Evolutionary conservation across 306 rosid species (phyloP), one percentile per base, ranked within the genome.

Genomic region (Hippophae rhamnoides): DNA sequence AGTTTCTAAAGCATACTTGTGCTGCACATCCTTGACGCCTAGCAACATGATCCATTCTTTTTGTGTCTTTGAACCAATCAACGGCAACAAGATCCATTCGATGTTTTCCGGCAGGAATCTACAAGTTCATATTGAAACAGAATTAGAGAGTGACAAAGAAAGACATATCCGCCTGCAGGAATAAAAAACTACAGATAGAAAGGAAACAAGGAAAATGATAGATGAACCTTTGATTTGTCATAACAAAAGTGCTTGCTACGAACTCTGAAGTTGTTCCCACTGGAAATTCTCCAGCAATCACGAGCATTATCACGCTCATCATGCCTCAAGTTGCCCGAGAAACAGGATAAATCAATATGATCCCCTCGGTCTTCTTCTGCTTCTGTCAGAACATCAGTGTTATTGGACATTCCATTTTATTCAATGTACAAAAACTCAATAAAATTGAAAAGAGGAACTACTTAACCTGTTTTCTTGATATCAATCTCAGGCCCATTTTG

Each of bases 21-120:
- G 96, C 95, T 51, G 95, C 95, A 78, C 95, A 85, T 60, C 99
- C 99, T 58, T 78, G 95, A 65, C 95, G 96, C 77, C 73, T 72
- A 64, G 84, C 96, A 73, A 92, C 96, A 61, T 92, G 99, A 69
- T 92, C 99, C 84, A 92, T 92, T 79, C 99, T 82, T 79, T 92
- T 92, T 25, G 93, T 78, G 77, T 88, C 99, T 84, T 86, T 92
- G 69, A 92, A 86, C 99, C 99, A 92, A 78, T 92, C 99, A 64
- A 92, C 96, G 45, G 99, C 90, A 64, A 88, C 94, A 2, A 92
- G 99, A 84, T 92, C 99, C 85, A 88, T 79, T 43, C 88, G 52
- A 79, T 85, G 99, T 72, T 92, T 92, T 45, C 99, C 96, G 2
- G 99, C 99, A 65, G 90, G 93, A 72, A 84, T 78, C 99, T 92